Evolutionary conservation across 352 stramenopile genomes (phyloP).

Genomic region (Phytophthora pistaciae): DNA sequence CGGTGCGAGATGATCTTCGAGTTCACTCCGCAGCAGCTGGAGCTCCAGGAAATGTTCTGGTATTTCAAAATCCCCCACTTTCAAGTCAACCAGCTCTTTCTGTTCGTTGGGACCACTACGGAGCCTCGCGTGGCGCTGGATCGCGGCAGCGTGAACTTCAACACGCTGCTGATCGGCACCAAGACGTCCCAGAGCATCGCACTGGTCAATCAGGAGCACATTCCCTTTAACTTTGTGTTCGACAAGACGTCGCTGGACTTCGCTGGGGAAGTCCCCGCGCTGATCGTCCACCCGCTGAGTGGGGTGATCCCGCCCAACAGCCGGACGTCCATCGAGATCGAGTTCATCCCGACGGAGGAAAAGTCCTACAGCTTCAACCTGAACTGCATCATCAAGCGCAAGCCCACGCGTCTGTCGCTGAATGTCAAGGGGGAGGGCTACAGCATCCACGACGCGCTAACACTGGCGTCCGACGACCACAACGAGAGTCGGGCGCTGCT

Average conservation of each 20-base stretch:
- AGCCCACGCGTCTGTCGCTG: conserved; percentile 90
- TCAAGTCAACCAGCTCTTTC: conserved; percentile 91
- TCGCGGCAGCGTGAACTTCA: conserved; percentile 92
- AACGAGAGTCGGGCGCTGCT: conserved; percentile 44
- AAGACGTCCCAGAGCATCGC: conserved; percentile 89
- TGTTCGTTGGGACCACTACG: conserved; percentile 92
- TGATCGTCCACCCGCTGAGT: conserved; percentile 89
- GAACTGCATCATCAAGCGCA: conserved; percentile 92
- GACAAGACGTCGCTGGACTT: conserved; percentile 90
- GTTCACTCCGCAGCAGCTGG: conserved; percentile 92
- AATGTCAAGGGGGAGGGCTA: conserved; percentile 97
- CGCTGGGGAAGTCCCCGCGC: conserved; percentile 74
- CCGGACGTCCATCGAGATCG: conserved; percentile 82
- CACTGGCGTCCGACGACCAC: conserved; percentile 49
- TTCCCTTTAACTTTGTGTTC: conserved; percentile 96
- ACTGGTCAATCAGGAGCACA: conserved; percentile 93
- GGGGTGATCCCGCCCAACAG: conserved; percentile 92
- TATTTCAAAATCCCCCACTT: conserved; percentile 92
- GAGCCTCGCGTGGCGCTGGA: conserved; percentile 93
- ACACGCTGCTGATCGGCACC: conserved; percentile 91
- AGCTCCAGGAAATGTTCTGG: conserved; percentile 94
- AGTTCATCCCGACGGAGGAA: conserved; percentile 93
- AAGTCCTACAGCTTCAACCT: conserved; percentile 96
- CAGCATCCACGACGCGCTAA: conserved; percentile 88
- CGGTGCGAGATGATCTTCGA: conserved; percentile 97